A percentile compares a stretch with the other conserved stretches of the same genome.
Conservation (phyloP, 1,284 basidiomycete species). For the Spongiforma sp. region DNA sequence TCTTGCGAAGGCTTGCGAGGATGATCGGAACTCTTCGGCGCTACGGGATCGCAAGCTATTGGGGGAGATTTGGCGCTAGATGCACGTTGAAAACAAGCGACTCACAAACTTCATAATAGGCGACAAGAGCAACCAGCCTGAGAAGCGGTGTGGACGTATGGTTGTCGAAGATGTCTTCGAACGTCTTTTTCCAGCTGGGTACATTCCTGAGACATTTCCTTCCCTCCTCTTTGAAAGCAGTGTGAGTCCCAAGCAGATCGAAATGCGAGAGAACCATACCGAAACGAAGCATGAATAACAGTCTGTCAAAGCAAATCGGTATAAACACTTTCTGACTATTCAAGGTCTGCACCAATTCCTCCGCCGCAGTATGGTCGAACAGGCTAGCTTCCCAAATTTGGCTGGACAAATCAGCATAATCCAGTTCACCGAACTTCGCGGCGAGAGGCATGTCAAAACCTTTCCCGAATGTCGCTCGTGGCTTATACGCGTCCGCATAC, state of each 20-base stretch:
- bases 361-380: conserved; percentile 6
- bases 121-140: conserved; percentile 26
- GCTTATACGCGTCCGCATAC: conserved; percentile 13
- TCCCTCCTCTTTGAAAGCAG: conserved; percentile 23
- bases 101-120: conserved; percentile 32
- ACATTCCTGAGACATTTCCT: conserved; percentile 20
- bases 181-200: conserved; percentile 8
- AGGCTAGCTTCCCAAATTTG: conserved; percentile 10
- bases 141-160: conserved; percentile 14
- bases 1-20: neutral
- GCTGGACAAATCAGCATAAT: neutral
- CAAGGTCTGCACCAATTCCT: neutral
- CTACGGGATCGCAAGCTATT: conserved; percentile 10
- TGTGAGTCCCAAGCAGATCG: neutral
- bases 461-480: conserved; percentile 8
- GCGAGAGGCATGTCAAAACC: conserved; percentile 5
- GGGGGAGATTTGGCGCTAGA: neutral
- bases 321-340: neutral
- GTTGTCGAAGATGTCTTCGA: conserved; percentile 16
- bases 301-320: conserved; percentile 5
- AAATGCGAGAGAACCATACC: conserved; percentile 13
- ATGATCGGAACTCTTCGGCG: neutral
- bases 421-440: too few species aligned
- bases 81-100: neutral
- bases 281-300: conserved; percentile 28